phyloP scores from a whole-genome alignment of 371 early-diverging fungal genomes.

The Apophysomyces elegans region DNA sequence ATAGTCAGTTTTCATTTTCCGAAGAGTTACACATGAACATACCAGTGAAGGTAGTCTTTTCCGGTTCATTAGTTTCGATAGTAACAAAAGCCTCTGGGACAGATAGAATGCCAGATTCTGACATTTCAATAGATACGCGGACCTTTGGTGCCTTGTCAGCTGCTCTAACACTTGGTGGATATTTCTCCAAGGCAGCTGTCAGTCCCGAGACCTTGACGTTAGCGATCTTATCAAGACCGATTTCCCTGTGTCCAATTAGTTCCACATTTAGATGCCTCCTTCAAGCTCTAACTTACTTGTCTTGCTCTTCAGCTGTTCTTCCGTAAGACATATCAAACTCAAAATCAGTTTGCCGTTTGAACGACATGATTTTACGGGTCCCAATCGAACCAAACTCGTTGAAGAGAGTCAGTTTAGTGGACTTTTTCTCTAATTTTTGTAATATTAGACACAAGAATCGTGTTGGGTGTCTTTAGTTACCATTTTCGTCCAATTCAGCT shows the following conservation, averaged over 20 bases:
- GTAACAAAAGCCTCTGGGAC: conserved; percentile 62
- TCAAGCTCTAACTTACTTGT: conserved; percentile 33
- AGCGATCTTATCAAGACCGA: conserved; percentile 58
- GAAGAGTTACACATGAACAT: conserved; percentile 1
- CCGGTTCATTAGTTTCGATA: conserved; percentile 43
- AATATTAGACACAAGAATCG: conserved; percentile 10
- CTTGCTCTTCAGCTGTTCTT: conserved; percentile 36
- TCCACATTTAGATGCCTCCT: not conserved
- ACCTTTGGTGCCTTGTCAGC: conserved; percentile 78
- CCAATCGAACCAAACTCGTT: conserved; percentile 69
- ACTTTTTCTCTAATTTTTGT: conserved; percentile 16
- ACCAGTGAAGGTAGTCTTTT: conserved; percentile 51
- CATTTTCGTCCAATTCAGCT: conserved; percentile 56
- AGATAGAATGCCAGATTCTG: conserved; percentile 68
- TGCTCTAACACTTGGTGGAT: conserved; percentile 53
- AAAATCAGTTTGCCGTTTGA: conserved; percentile 83
- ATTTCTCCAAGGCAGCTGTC: conserved; percentile 67
- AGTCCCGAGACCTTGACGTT: conserved; percentile 75
- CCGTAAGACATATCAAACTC: conserved; percentile 74
- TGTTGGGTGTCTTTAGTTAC: conserved; percentile 15
- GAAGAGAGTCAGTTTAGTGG: conserved; percentile 62
- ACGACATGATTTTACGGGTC: conserved; percentile 83
- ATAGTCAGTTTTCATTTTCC: conserved; percentile 3
- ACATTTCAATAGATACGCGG: conserved; percentile 75
- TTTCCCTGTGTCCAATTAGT: conserved; percentile 14